Conservation (phyloP, 257 asterid genomes). For the Capsicum chinense region DNA sequence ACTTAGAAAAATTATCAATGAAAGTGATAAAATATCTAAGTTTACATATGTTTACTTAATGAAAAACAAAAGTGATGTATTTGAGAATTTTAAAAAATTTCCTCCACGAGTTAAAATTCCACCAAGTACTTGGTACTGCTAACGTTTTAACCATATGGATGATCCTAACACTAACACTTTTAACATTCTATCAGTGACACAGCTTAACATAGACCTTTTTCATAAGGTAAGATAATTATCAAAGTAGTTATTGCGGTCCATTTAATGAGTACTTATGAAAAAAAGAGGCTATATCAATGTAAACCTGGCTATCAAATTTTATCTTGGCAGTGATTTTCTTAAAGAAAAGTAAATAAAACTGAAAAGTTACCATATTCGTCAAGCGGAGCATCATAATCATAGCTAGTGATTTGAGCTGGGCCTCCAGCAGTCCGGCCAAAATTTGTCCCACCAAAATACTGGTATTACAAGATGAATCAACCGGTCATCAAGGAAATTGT, state of each 20-base stretch:
- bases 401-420: slow-evolving; percentile 87
- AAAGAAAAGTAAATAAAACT: not conserved
- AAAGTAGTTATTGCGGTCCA: not conserved
- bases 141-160: not conserved
- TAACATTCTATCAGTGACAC: slow-evolving; percentile 13
- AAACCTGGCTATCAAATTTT: slow-evolving; percentile 15
- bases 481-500: slow-evolving; percentile 26
- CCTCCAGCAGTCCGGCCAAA: slow-evolving; percentile 96
- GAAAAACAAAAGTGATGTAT: too few relatives aligned
- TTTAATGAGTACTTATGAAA: not conserved
- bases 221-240: slow-evolving; percentile 18
- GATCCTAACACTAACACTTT: slow-evolving; percentile 6
- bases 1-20: too few relatives aligned
- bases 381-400: slow-evolving; percentile 94
- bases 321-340: not conserved
- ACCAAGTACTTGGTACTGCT: too few relatives aligned
- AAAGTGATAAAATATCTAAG: too few relatives aligned
- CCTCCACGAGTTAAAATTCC: too few relatives aligned
- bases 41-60: too few relatives aligned
- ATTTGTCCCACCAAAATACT: slow-evolving; percentile 98
- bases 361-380: slow-evolving; percentile 82
- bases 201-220: not conserved
- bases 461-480: slow-evolving; percentile 44
- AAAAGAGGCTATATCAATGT: slow-evolving; percentile 20
- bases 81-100: too few relatives aligned